A percentile compares a stretch with the other conserved stretches of the same genome.
phyloP scores from a whole-genome alignment of 2,329 filamentous ascomycete species.

The Aspergillus bombycis region DNA sequence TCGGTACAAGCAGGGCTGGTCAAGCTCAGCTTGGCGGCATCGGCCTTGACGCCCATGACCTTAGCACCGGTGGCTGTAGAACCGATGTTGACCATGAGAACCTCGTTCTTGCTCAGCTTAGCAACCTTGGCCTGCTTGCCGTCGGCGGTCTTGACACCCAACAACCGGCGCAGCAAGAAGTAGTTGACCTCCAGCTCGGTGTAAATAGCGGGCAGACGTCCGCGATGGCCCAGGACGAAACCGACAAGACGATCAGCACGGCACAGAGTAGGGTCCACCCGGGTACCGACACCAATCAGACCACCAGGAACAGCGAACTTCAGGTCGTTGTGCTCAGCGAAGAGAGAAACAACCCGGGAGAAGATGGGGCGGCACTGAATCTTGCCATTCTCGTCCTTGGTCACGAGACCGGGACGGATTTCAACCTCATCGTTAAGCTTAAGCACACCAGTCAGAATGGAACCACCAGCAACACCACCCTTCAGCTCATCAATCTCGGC shows the following conservation, averaged over 20 bases:
- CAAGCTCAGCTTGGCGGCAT: slow-evolving; percentile 91
- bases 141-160: slow-evolving; percentile 96
- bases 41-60: slow-evolving; percentile 94
- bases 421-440: slow-evolving; percentile 98
- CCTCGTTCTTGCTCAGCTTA: slow-evolving; percentile 97
- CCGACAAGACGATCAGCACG: slow-evolving; percentile 98
- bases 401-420: slow-evolving; percentile 97
- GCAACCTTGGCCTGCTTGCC: slow-evolving; percentile 99
- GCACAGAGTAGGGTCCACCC: slow-evolving; percentile 96
- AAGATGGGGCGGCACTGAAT: slow-evolving; percentile 98
- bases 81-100: slow-evolving; percentile 99
- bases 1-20: slow-evolving; percentile 96
- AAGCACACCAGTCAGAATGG: slow-evolving; percentile 92
- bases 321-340: slow-evolving; percentile 96
- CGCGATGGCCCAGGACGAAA: slow-evolving; percentile 94
- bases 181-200: slow-evolving; percentile 99
- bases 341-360: slow-evolving; percentile 90
- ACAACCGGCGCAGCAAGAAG: slow-evolving; percentile 89
- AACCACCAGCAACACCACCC: slow-evolving; percentile 97
- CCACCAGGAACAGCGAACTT: slow-evolving; percentile 98
- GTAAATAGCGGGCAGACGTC: slow-evolving; percentile 93
- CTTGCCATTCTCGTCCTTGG: slow-evolving; percentile 88
- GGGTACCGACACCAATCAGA: slow-evolving; percentile 96
- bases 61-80: slow-evolving; percentile 97
- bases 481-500: slow-evolving; percentile 98